Percentiles rank a stretch among this genome's conserved stretches.
Conservation (phyloP, 2,329 filamentous ascomycete genomes). For the Fusarium sp. region DNA sequence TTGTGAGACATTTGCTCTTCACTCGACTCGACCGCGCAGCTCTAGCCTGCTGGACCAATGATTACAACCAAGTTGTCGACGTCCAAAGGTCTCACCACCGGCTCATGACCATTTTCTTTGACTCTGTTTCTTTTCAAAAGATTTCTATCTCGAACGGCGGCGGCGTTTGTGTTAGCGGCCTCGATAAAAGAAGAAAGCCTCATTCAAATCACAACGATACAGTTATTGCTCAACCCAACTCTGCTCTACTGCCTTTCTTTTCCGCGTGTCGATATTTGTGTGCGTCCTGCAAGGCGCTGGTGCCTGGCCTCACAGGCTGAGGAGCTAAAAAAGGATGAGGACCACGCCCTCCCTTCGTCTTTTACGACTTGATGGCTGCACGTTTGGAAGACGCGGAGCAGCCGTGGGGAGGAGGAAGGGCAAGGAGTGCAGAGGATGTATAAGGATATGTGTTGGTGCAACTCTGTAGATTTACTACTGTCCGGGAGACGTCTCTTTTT, state of each 20-base stretch:
- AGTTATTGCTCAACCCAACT: constrained; percentile 4
- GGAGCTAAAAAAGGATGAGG: constrained; percentile 3
- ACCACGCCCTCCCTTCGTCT: background rate
- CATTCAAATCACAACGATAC: constrained; percentile 14
- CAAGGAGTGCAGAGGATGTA: constrained; percentile 31
- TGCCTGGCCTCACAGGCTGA: constrained; percentile 10
- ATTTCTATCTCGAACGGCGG: constrained; percentile 24
- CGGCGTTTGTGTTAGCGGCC: constrained; percentile 35
- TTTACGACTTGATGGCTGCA: background rate
- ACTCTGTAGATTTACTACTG: constrained; percentile 41
- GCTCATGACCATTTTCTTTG: constrained; percentile 27
- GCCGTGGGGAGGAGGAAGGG: background rate
- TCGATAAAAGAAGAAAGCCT: constrained; percentile 30
- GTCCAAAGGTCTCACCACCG: constrained; percentile 21
- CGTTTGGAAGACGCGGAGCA: background rate
- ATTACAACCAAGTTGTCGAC: constrained; percentile 11
- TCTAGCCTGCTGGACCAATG: constrained; percentile 21
- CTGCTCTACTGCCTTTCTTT: constrained; percentile 9
- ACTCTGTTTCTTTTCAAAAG: constrained; percentile 21
- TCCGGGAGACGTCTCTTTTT: constrained; percentile 36
- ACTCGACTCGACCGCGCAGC: constrained; percentile 16
- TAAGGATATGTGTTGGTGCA: constrained; percentile 35
- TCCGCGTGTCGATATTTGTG: constrained; percentile 7
- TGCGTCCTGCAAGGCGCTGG: constrained; percentile 1
- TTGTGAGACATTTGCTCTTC: constrained; percentile 21